Conservation (phyloP, 305 asterid species). For the Euphrasia arctica region DNA sequence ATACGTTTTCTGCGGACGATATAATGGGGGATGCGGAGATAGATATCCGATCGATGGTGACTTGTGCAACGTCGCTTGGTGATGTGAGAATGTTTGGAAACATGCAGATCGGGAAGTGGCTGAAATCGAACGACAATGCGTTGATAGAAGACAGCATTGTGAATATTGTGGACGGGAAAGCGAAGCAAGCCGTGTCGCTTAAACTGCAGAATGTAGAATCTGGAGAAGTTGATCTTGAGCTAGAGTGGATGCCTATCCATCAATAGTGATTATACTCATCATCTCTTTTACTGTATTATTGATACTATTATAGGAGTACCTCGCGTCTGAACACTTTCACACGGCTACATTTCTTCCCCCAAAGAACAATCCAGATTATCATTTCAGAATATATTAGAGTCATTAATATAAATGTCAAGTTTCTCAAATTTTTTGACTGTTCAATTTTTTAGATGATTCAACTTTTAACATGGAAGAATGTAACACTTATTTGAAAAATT, state of each 20-base stretch:
- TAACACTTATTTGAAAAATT: no score
- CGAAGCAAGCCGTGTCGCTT: constrained; percentile 60
- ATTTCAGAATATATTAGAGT: no score
- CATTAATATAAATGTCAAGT: no score
- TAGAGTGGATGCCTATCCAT: constrained; percentile 92
- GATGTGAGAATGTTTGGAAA: constrained; percentile 66
- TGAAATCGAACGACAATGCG: constrained; percentile 78
- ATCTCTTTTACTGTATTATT: no score
- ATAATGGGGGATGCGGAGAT: constrained; percentile 96
- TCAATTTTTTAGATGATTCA: no score
- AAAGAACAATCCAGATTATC: no score
- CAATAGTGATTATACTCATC: constrained; percentile 35
- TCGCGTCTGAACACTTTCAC: no score
- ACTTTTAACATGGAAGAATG: no score
- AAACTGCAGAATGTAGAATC: constrained; percentile 94
- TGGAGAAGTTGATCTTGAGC: constrained; percentile 73
- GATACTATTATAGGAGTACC: no score
- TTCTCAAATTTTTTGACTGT: no score
- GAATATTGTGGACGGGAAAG: constrained; percentile 80
- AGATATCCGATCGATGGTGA: constrained; percentile 88
- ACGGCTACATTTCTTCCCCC: no score
- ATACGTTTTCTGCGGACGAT: constrained; percentile 88
- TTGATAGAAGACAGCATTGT: constrained; percentile 75
- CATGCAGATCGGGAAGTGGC: constrained; percentile 96
- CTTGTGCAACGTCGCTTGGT: constrained; percentile 90